Percentiles rank a stretch among this genome's conserved stretches.
Evolutionary conservation across 495 filamentous ascomycete species (phyloP).

Genomic region (Aspergillus sclerotiicarbonarius): DNA sequence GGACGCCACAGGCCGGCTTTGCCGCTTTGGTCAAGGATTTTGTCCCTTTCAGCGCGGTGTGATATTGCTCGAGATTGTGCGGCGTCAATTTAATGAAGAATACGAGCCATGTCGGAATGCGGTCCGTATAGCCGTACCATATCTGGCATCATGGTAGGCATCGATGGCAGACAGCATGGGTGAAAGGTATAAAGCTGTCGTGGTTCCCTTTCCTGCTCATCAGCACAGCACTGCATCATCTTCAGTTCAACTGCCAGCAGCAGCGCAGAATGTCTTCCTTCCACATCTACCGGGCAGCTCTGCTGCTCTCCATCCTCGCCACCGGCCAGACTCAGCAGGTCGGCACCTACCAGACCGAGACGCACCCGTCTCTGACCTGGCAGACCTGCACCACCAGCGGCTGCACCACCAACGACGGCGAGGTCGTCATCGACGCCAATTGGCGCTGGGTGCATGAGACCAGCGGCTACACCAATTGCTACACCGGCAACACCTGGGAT

Average conservation of each 20-base stretch:
- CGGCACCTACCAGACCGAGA: conserved; percentile 55
- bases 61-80: background rate
- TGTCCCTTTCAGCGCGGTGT: conserved; percentile 3
- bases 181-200: conserved; percentile 3
- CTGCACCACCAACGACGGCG: conserved; percentile 51
- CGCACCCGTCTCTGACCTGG: conserved; percentile 58
- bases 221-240: background rate
- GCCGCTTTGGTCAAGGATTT: conserved; percentile 18
- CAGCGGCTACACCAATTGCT: conserved; percentile 60
- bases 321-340: conserved; percentile 49
- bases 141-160: too few relatives aligned
- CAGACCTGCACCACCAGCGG: conserved; percentile 50
- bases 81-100: background rate
- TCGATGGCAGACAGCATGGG: too few relatives aligned
- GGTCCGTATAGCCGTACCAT: background rate
- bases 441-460: conserved; percentile 61
- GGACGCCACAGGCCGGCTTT: conserved; percentile 1
- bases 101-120: conserved; percentile 1
- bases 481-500: conserved; percentile 60
- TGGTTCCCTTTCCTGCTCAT: background rate
- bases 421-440: conserved; percentile 63
- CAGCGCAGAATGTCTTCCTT: conserved; percentile 12
- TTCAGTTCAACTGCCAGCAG: background rate
- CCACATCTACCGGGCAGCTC: conserved; percentile 18
- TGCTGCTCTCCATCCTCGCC: conserved; percentile 29